Evolutionary conservation across 179 eudicot genomes (phyloP), one percentile per base, ranked within the genome.

Genomic region (Drosera spatulata): DNA sequence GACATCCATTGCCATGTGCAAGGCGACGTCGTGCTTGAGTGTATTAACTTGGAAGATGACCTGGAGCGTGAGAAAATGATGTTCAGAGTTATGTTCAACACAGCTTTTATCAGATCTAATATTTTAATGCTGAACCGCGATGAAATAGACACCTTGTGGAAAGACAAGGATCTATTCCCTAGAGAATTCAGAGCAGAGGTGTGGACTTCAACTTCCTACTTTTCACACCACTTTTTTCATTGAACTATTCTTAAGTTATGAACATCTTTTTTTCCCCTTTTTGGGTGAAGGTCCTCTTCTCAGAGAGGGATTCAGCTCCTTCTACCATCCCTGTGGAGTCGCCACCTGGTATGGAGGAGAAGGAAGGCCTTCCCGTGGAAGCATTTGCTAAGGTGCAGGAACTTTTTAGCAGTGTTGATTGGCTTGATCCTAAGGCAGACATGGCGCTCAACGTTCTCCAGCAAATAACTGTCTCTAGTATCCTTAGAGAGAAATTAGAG

Each of bases 11-110:
- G 87, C 76, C 83, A 76, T 68, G 67, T 83, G 50, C 86, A 76
- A 79, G 96, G 93, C 50, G 96, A 83, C 68, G 81, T 88, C 56
- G 87, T 88, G 64, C 82, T 88, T 10, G 96, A 88, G 73, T 88
- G 96, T 66, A 76, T 83, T 55, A 81, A 72, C 63, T 66, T 83
- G 70, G 77, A 79, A 59, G 76, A 71, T 53, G 83, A 81, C 64
- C 66, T 88, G 57, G 79, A 77, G 60, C 75, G 72, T 41, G 97
- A 89, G 69, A 58, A 71, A 53, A 82, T 86, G 86, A 82, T 86
- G 80, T 89, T 84, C 60, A 71, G 95, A 39, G 82, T 79, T 61
- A 86, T 89, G 97, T 89, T 89, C 68, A 84, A 83, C 71, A 86
- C 97, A 61, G 79, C 97, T 39, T 86, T 89, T 62, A 84, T 89